These are phyloP conservation scores for Scolecobasidium constrictum DNA, from an alignment of 2,329 filamentous ascomycete species.

Conservation along the genomic window DNA sequence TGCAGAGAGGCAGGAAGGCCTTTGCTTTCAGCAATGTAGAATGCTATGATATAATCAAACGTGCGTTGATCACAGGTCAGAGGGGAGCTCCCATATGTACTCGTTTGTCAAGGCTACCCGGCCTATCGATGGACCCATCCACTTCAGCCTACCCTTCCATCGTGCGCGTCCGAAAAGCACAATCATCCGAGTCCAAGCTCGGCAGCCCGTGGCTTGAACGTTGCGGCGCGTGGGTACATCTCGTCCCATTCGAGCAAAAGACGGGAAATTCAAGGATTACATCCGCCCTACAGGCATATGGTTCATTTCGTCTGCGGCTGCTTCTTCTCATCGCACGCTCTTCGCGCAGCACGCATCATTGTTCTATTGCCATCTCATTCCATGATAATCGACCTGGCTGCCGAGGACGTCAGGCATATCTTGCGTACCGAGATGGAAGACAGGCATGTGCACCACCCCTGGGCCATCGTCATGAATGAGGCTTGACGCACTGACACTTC, in stretches of 20 bases:
- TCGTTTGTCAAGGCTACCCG: not conserved
- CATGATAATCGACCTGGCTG: too few species aligned
- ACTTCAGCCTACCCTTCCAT: not conserved
- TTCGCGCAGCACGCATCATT: too few species aligned
- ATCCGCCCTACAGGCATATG: not conserved
- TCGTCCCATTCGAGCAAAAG: too few species aligned
- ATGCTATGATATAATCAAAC: not conserved
- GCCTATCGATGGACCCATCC: not conserved
- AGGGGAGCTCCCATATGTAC: not conserved
- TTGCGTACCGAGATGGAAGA: too few species aligned
- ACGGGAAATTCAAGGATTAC: not conserved
- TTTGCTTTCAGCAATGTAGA: slow-evolving; percentile 1
- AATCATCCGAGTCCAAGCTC: not conserved
- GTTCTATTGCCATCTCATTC: too few species aligned
- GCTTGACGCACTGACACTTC: not conserved
- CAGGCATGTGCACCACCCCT: not conserved
- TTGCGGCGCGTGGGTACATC: not conserved
- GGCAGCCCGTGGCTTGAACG: not conserved
- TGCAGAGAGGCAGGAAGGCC: too few species aligned
- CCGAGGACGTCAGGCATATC: too few species aligned
- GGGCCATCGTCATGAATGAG: not conserved
- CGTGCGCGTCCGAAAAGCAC: not conserved
- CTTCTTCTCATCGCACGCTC: too few species aligned
- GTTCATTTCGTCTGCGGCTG: not conserved
- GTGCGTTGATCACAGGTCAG: not conserved